Evolutionary conservation across 1,139 yeast species (phyloP).

Genomic region (Ogataea hybrid): DNA sequence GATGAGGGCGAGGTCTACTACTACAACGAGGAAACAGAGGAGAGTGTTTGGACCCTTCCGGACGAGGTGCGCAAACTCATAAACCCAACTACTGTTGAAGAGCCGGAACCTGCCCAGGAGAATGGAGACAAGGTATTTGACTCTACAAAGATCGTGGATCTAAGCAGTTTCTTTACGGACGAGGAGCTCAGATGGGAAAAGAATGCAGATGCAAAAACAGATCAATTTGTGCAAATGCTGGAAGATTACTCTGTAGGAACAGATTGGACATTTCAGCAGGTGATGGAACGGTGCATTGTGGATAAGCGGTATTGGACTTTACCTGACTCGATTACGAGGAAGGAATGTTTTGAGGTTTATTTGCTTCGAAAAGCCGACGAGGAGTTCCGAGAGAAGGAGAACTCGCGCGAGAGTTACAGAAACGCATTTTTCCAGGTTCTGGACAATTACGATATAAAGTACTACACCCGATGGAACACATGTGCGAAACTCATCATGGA

Average conservation of each 20-base stretch:
- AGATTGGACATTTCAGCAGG: conserved; percentile 72
- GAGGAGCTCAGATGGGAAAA: conserved; percentile 2
- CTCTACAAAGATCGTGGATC: conserved; percentile 1
- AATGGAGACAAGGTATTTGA: conserved; percentile 1
- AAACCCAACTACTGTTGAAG: conserved; percentile 4
- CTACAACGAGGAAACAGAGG: conserved; percentile 61
- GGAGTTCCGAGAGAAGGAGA: conserved; percentile 51
- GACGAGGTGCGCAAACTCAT: conserved; percentile 33
- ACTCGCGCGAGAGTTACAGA: conserved; percentile 53
- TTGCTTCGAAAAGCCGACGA: conserved; percentile 52
- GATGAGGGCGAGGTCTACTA: conserved; percentile 71
- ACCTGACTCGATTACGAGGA: conserved; percentile 58
- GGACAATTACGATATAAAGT: conserved; percentile 43
- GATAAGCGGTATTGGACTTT: conserved; percentile 73
- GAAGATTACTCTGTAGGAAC: conserved; percentile 57
- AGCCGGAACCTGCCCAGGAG: conserved; percentile 1
- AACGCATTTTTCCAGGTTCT: conserved; percentile 52
- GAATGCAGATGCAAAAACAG: conserved; percentile 35
- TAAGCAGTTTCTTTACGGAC: conserved; percentile 1
- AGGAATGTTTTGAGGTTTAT: conserved; percentile 63
- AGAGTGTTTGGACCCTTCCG: conserved; percentile 83
- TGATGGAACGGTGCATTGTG: conserved; percentile 56
- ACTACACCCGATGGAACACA: conserved; percentile 68
- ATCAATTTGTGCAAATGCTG: conserved; percentile 52
- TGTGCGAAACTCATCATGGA: conserved; percentile 50